Conservation (phyloP, 75 land plant species). For the Sequoia sempervirens region DNA sequence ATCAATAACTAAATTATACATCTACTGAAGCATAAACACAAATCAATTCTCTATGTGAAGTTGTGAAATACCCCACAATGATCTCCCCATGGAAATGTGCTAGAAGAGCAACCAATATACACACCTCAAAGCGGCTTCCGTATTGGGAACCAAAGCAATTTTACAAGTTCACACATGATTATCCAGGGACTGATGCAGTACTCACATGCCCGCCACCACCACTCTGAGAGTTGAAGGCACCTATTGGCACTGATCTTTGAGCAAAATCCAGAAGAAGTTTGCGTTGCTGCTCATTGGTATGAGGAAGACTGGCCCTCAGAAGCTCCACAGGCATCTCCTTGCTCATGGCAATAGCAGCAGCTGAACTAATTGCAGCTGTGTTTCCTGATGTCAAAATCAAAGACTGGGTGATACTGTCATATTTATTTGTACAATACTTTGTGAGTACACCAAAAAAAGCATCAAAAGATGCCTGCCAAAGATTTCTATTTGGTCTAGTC, state of each 20-base stretch:
- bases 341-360: slow-evolving; percentile 64
- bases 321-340: slow-evolving; percentile 93
- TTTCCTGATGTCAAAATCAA: slow-evolving; percentile 41
- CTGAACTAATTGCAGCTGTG: slow-evolving; percentile 36
- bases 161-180: background rate
- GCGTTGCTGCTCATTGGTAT: slow-evolving; percentile 78
- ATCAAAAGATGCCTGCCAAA: slow-evolving; percentile 92
- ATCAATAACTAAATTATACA: background rate
- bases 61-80: background rate
- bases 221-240: slow-evolving; percentile 30
- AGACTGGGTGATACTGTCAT: slow-evolving; percentile 67
- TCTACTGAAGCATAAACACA: slow-evolving; percentile 4
- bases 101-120: background rate
- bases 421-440: slow-evolving; percentile 75
- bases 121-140: background rate
- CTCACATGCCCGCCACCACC: slow-evolving; percentile 29
- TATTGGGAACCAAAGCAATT: background rate
- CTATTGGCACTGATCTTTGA: slow-evolving; percentile 51
- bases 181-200: slow-evolving; percentile 44
- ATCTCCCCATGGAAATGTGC: background rate
- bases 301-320: slow-evolving; percentile 82
- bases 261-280: slow-evolving; percentile 70
- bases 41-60: background rate
- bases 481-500: slow-evolving; percentile 35
- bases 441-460: slow-evolving; percentile 71